Evolutionary conservation across 352 stramenopile species (phyloP).

Genomic region (Phytophthora crassamura): DNA sequence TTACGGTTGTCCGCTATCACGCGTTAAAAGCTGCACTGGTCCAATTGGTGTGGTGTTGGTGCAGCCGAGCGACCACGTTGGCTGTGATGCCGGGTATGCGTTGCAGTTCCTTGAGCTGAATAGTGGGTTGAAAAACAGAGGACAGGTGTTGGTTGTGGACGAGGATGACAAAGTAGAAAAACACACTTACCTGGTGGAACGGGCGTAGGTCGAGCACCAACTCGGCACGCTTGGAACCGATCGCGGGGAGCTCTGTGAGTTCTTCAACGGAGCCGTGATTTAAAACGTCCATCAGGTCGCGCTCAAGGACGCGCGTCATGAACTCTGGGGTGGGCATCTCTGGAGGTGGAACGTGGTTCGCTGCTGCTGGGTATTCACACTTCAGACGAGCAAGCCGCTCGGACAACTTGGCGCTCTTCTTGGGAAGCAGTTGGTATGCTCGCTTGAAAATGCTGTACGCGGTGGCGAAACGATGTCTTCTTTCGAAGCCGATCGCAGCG

Average conservation of each 20-base stretch:
- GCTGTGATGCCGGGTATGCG: slow-evolving; percentile 51
- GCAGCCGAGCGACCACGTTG: slow-evolving; percentile 52
- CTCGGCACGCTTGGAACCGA: slow-evolving; percentile 60
- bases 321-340: slow-evolving; percentile 45
- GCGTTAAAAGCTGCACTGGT: background rate
- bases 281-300: slow-evolving; percentile 55
- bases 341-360: slow-evolving; percentile 39
- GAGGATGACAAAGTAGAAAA: background rate
- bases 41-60: slow-evolving; percentile 49
- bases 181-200: slow-evolving; percentile 43
- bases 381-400: slow-evolving; percentile 50
- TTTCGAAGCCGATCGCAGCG: slow-evolving; percentile 63
- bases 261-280: slow-evolving; percentile 52
- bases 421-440: slow-evolving; percentile 54
- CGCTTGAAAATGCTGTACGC: slow-evolving; percentile 65
- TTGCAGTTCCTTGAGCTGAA: slow-evolving; percentile 52
- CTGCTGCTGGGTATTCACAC: slow-evolving; percentile 28
- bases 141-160: background rate
- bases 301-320: slow-evolving; percentile 55
- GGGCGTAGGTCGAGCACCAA: slow-evolving; percentile 50
- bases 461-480: slow-evolving; percentile 39
- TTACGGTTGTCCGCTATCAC: no score
- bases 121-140: slow-evolving; percentile 20
- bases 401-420: slow-evolving; percentile 51
- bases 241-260: slow-evolving; percentile 52